These are phyloP conservation scores for Malus sylvestris DNA, from an alignment of 306 rosid species.

Conservation along the genomic window DNA sequence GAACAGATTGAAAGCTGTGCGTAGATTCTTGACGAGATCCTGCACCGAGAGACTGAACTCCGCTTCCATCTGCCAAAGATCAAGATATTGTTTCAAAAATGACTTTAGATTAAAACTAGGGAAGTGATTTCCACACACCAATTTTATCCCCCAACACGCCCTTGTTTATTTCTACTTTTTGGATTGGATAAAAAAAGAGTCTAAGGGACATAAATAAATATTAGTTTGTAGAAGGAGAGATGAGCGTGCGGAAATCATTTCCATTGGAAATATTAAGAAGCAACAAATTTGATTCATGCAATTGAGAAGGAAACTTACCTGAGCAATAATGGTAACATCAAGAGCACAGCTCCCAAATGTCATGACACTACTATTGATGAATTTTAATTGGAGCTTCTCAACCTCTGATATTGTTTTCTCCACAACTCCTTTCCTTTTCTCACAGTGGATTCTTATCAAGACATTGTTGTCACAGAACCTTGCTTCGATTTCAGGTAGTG, in stretches of 20 bases:
- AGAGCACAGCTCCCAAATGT: conserved; percentile 74
- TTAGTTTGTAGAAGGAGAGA: not conserved
- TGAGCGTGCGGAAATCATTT: not conserved
- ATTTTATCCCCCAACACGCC: not conserved
- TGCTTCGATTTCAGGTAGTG: conserved; percentile 85
- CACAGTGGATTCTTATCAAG: conserved; percentile 79
- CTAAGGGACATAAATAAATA: not conserved
- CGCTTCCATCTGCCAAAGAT: conserved; percentile 61
- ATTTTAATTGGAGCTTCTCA: conserved; percentile 60
- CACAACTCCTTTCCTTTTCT: conserved; percentile 55
- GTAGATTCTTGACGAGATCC: conserved; percentile 68
- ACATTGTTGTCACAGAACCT: conserved; percentile 71
- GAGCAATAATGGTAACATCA: conserved; percentile 78
- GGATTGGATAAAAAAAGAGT: not conserved
- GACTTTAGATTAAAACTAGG: not conserved
- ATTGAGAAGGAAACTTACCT: conserved; percentile 31
- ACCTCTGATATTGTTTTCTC: conserved; percentile 55
- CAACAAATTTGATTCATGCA: not conserved
- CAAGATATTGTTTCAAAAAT: not conserved
- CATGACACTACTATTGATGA: conserved; percentile 61
- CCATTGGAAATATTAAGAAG: not conserved
- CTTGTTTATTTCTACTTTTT: not conserved
- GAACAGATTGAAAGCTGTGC: conserved; percentile 41
- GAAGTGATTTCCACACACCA: not conserved
- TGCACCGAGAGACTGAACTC: conserved; percentile 59